These are phyloP conservation scores for Dactylonectria estremocensis DNA, from an alignment of 2,329 filamentous ascomycete genomes.

Conservation along the genomic window DNA sequence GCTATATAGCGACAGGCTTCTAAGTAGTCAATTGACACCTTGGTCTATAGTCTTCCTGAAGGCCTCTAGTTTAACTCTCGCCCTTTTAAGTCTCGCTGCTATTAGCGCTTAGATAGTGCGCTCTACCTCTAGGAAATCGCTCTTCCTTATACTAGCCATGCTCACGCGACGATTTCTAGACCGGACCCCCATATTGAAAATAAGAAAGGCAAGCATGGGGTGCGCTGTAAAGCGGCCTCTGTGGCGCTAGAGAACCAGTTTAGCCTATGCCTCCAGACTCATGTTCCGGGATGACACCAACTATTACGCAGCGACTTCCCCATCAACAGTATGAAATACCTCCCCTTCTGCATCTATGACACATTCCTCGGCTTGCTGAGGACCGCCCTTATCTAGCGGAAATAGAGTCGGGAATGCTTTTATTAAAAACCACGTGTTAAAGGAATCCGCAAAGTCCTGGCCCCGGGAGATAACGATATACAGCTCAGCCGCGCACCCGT, in stretches of 20 bases:
- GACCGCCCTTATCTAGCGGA: no score
- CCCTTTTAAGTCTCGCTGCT: neutral
- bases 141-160: slow-evolving; percentile 3
- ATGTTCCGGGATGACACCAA: neutral
- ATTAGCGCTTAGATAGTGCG: neutral
- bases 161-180: slow-evolving; percentile 18
- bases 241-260: neutral
- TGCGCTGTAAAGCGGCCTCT: slow-evolving; percentile 13
- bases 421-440: no score
- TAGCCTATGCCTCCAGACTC: neutral
- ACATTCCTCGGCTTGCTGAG: no score
- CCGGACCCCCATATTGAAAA: slow-evolving; percentile 18
- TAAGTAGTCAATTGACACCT: neutral
- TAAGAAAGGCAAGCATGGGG: slow-evolving; percentile 13
- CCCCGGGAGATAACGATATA: no score
- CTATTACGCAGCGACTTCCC: no score
- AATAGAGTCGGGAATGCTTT: no score
- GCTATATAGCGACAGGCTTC: neutral
- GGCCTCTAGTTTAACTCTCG: neutral
- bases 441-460: no score
- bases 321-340: no score
- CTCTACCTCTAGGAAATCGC: neutral
- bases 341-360: no score
- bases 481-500: no score
- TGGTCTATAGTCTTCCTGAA: neutral